phyloP scores from a whole-genome alignment of 208 protist genomes.

The Trichomonas vaginalis region DNA sequence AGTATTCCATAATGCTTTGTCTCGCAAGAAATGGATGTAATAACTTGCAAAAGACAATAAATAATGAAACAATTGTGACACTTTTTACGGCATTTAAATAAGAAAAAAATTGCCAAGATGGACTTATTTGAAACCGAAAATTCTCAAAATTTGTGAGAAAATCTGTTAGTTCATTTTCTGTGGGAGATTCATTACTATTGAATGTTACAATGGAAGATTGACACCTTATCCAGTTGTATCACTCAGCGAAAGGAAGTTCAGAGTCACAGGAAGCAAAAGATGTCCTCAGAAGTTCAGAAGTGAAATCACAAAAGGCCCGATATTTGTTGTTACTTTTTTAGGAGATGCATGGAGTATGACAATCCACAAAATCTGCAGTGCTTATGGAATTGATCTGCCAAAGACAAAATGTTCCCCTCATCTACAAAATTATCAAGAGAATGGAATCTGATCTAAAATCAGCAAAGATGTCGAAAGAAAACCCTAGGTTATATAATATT shows the following conservation, averaged over 20 bases:
- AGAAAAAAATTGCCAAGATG: background rate
- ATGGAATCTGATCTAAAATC: background rate
- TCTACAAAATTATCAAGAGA: background rate
- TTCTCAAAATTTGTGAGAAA: background rate
- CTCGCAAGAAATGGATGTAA: background rate
- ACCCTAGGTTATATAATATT: too few species aligned
- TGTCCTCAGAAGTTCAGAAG: background rate
- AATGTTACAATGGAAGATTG: background rate
- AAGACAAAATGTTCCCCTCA: background rate
- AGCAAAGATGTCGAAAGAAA: background rate
- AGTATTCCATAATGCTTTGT: background rate
- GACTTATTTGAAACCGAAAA: background rate
- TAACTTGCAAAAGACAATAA: background rate
- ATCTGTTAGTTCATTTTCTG: background rate
- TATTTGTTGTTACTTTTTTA: background rate
- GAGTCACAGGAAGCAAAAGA: background rate
- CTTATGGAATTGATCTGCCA: background rate
- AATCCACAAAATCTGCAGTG: background rate
- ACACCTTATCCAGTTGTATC: background rate
- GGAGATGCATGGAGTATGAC: background rate
- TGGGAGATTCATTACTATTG: background rate
- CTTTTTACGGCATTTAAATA: too few species aligned
- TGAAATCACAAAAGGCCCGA: background rate
- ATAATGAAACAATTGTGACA: too few species aligned
- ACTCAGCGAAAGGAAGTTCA: background rate